Conservation (phyloP, 148 eudicot species). For the Heliosperma pusillum region DNA sequence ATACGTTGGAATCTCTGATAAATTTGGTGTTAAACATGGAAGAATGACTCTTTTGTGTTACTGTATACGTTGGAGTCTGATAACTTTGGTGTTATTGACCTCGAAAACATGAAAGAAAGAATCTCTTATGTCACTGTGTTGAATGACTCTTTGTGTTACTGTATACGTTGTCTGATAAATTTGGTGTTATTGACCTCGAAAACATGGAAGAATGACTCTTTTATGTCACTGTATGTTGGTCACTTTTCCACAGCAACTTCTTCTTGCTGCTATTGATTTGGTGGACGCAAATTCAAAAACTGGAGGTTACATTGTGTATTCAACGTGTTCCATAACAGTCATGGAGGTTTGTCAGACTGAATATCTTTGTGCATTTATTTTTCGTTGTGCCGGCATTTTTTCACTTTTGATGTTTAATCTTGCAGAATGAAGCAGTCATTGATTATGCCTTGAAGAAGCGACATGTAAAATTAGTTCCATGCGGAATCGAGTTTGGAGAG, state of each 20-base stretch:
- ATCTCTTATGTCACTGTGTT: too few relatives aligned
- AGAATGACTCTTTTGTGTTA: neutral
- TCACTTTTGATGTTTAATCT: neutral
- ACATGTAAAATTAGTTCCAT: constrained; percentile 84
- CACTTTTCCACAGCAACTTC: constrained; percentile 62
- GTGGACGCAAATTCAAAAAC: constrained; percentile 96
- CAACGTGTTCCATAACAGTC: constrained; percentile 94
- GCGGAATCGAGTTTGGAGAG: constrained; percentile 87
- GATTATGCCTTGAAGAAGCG: constrained; percentile 95
- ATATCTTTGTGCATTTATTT: neutral
- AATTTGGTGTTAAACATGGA: neutral
- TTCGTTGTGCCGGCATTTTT: neutral
- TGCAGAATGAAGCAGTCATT: constrained; percentile 96
- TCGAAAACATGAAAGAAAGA: too few relatives aligned
- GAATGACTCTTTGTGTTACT: too few relatives aligned
- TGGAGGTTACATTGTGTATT: constrained; percentile 91
- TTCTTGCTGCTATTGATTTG: constrained; percentile 91
- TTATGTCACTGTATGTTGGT: neutral
- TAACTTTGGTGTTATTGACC: too few relatives aligned
- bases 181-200: too few relatives aligned
- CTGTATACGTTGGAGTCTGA: too few relatives aligned
- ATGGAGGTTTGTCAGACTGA: constrained; percentile 59
- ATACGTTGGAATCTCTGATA: neutral
- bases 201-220: too few relatives aligned
- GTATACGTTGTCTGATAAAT: too few relatives aligned